phyloP scores from a whole-genome alignment of 1,284 basidiomycete species.

The Peniophora sp. region DNA sequence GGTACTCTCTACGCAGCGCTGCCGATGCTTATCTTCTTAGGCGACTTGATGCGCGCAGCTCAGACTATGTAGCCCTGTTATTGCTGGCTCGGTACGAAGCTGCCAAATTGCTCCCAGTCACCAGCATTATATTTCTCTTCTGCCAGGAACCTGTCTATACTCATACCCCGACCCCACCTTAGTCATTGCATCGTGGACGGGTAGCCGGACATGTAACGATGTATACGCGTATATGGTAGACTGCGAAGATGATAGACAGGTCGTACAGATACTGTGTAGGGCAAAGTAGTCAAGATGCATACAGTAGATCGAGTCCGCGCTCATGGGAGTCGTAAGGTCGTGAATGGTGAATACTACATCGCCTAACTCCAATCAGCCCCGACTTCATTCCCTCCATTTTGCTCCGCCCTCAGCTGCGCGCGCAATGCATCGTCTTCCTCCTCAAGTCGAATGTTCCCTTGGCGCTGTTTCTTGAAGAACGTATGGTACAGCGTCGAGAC shows the following conservation, averaged over 20 bases:
- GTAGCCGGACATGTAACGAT: neutral
- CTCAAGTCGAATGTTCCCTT: conserved; percentile 36
- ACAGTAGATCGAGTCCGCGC: neutral
- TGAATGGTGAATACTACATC: neutral
- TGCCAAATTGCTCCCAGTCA: too few species aligned
- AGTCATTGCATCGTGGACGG: neutral
- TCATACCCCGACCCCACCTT: too few species aligned
- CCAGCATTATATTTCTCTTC: too few species aligned
- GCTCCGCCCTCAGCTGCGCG: conserved; percentile 1
- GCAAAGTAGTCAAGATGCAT: neutral
- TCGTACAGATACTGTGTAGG: neutral
- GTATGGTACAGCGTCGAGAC: conserved; percentile 28
- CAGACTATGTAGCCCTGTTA: too few species aligned
- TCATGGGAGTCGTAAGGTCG: neutral
- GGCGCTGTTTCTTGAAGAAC: conserved; percentile 19
- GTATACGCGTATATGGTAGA: neutral
- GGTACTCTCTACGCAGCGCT: too few species aligned
- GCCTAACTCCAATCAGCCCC: conserved; percentile 6
- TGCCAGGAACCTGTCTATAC: too few species aligned
- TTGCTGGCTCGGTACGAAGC: too few species aligned
- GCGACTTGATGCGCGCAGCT: too few species aligned
- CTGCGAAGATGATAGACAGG: neutral
- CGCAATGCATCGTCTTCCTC: conserved; percentile 26
- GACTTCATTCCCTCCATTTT: conserved; percentile 4
- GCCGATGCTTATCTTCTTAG: too few species aligned